These are phyloP conservation scores for Nephelium lappaceum DNA, from an alignment of 345 rosid species.

Conservation along the genomic window DNA sequence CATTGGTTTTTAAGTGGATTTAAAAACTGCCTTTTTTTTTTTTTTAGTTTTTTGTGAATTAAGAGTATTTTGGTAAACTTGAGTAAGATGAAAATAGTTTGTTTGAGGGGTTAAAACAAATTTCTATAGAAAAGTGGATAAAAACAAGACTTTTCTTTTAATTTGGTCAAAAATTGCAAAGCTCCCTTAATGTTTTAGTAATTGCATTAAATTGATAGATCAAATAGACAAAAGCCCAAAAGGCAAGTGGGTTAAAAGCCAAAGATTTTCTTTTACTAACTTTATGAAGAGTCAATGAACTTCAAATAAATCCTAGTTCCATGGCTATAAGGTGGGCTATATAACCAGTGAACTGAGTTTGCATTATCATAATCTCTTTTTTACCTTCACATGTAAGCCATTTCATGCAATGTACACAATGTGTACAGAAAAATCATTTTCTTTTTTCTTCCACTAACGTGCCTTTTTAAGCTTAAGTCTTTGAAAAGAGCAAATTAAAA, in stretches of 20 bases:
- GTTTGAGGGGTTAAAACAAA: too few species aligned
- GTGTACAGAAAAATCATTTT: not conserved
- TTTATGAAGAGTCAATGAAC: not conserved
- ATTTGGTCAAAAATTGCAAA: too few species aligned
- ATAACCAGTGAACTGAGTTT: not conserved
- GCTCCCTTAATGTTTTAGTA: too few species aligned
- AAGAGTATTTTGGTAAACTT: too few species aligned
- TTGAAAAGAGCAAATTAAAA: not conserved
- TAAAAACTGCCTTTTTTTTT: too few species aligned
- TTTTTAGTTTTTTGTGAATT: too few species aligned
- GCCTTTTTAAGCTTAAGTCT: not conserved
- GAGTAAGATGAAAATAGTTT: too few species aligned
- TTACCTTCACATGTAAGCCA: conserved; percentile 19
- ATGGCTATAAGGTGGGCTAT: conserved; percentile 24
- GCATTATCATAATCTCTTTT: conserved; percentile 20
- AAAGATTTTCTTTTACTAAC: not conserved
- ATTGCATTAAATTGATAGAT: not conserved
- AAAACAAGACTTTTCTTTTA: too few species aligned
- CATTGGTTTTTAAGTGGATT: too few species aligned
- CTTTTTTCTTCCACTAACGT: conserved; percentile 32
- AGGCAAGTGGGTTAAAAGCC: not conserved
- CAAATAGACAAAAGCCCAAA: not conserved
- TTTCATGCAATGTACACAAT: not conserved
- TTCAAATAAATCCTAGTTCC: not conserved
- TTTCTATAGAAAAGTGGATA: too few species aligned